Evolutionary conservation across 164 flowering plant species (phyloP), one percentile per base, ranked within the genome.

Genomic region (Macadamia tetraphylla): DNA sequence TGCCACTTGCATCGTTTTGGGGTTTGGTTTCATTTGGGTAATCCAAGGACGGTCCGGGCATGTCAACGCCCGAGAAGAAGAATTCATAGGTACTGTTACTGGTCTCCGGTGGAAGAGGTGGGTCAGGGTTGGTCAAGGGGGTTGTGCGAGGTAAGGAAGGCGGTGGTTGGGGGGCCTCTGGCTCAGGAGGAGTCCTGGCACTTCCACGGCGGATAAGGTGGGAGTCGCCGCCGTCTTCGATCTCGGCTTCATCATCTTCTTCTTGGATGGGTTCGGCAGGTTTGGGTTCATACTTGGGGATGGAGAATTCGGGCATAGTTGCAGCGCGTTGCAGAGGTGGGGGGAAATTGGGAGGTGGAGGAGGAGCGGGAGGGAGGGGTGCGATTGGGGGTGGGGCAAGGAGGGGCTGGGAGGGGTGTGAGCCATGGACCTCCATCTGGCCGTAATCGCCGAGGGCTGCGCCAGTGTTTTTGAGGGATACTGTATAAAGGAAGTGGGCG

Each of bases 371-470:
- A 31, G 80, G 83, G 58, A 80, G 76, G 62, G 6, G 70, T 13
- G 74, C 82, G 18, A 67, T 81, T 53, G 77, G 81, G 31, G 70
- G 76, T 3, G 57, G 62, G 1, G 69, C 42, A 35, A 2, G 55
- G 65, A 42, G 67, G 52, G 48, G 65, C 13, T 18, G 56, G 29
- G 66, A 4, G 62, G 66, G 56, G 13, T 31, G 76, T 32, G 5
- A 30, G 15, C 71, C 68, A 35, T 78, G 77, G 40, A 79, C 81
- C 64, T 94, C 98, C 0, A 94, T 92, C 10, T 80, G 88, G 35
- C 79, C 95, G 59, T 82, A 94, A 67, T 90, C 98, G 58, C 85
- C 84, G 23, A 94, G 69, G 0, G 97, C 96, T 7, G 96, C 97
- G 11, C 97, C 97, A 12, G 87, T 81, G 74, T 87, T 84, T 75